phyloP scores from a whole-genome alignment of 2,329 filamentous ascomycete species.

The Ceratocystis harringtonii region DNA sequence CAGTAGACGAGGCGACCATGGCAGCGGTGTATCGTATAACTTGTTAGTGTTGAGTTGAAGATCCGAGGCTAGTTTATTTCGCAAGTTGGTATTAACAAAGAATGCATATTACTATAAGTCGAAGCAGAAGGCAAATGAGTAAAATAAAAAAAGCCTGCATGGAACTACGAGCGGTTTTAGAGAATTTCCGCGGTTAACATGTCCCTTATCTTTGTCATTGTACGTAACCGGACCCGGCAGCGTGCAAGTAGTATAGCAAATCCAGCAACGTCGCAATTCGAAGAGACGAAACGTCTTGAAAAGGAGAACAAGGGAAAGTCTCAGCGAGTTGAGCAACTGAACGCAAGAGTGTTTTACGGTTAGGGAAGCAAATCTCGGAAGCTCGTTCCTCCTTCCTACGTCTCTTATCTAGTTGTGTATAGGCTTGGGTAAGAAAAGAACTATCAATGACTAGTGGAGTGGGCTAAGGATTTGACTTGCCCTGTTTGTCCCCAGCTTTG shows the following conservation, averaged over 20 bases:
- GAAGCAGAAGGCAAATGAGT: neutral
- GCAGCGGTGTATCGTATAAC: neutral
- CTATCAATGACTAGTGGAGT: neutral
- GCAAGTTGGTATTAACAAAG: neutral
- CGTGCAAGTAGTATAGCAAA: neutral
- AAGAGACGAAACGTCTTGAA: too few relatives aligned
- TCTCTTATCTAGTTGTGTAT: too few relatives aligned
- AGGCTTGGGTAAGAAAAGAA: too few relatives aligned
- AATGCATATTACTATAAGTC: neutral
- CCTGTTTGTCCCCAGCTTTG: neutral
- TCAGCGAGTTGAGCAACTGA: neutral
- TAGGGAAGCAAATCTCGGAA: too few relatives aligned
- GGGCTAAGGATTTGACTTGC: neutral
- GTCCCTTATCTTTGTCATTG: neutral
- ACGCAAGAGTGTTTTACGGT: too few relatives aligned
- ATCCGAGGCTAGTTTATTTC: neutral
- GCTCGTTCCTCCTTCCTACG: too few relatives aligned
- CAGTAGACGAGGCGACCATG: conserved; percentile 9
- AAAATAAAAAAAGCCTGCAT: neutral
- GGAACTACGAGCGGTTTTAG: neutral
- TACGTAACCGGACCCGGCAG: conserved; percentile 2
- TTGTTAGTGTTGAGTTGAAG: neutral
- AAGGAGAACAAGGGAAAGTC: neutral
- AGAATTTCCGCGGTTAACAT: neutral
- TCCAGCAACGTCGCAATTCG: too few relatives aligned